Percentiles rank a stretch among this genome's conserved stretches.
Conservation (phyloP, 1,139 yeast genomes). For the Saccharomyces uvarum region DNA sequence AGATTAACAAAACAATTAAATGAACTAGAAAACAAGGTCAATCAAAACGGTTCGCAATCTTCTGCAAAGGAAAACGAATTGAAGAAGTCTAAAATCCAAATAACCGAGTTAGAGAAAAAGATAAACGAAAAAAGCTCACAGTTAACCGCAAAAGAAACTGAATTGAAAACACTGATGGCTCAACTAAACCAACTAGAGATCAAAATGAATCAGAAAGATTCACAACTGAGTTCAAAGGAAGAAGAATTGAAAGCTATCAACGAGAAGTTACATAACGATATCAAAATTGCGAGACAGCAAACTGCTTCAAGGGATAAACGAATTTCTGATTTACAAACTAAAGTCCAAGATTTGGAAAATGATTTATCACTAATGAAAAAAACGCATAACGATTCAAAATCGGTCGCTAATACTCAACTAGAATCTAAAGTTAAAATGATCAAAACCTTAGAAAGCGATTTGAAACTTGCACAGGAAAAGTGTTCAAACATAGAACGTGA, state of each 20-base stretch:
- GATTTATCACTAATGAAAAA: not conserved
- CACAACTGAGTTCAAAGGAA: not conserved
- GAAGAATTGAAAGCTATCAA: not conserved
- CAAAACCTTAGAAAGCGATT: not conserved
- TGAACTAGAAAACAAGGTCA: constrained; percentile 11
- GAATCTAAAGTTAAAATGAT: not conserved
- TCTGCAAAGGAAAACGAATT: constrained; percentile 7
- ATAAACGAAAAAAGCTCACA: not conserved
- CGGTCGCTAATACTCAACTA: not conserved
- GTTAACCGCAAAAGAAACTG: not conserved
- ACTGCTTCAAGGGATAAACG: not conserved
- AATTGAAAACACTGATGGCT: not conserved
- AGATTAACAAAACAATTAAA: constrained; percentile 3
- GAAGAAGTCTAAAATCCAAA: constrained; percentile 14
- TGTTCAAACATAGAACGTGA: constrained; percentile 27
- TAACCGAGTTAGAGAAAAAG: constrained; percentile 2
- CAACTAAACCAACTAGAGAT: constrained; percentile 1
- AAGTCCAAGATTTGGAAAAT: not conserved
- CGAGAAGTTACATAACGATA: not conserved
- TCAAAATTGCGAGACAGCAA: not conserved
- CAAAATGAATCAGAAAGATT: constrained; percentile 2
- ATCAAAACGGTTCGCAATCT: constrained; percentile 10
- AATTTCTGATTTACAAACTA: not conserved
- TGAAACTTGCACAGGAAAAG: not conserved
- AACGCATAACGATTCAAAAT: not conserved